Percentiles rank a stretch among this genome's conserved stretches.
These are phyloP conservation scores for Melampsora americana DNA, from an alignment of 1,284 basidiomycete species.

Conservation along the genomic window DNA sequence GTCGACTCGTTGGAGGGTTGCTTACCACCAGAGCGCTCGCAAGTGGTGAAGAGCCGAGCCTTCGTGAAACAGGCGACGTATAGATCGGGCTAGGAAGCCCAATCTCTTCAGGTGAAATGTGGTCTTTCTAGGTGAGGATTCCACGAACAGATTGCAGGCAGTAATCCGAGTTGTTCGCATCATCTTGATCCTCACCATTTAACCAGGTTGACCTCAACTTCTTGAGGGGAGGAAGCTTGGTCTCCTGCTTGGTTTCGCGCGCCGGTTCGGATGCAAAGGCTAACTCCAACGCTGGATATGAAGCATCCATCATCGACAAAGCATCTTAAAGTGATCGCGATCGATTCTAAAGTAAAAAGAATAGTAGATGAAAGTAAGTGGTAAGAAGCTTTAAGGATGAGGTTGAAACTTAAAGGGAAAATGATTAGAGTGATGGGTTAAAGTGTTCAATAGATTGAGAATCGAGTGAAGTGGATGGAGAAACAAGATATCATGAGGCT, in stretches of 20 bases:
- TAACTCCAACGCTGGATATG: conserved; percentile 36
- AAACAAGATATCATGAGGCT: too few relatives aligned
- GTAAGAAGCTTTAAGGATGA: too few relatives aligned
- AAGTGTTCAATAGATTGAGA: too few relatives aligned
- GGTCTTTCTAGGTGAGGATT: too few relatives aligned
- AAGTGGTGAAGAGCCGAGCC: not conserved
- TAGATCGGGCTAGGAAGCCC: not conserved
- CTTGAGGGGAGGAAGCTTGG: too few relatives aligned
- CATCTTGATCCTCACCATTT: not conserved
- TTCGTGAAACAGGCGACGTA: not conserved
- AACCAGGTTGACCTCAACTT: conserved; percentile 22
- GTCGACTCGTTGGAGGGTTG: too few relatives aligned
- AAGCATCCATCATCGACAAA: conserved; percentile 1
- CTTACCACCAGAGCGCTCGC: not conserved
- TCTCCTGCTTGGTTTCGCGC: conserved; percentile 25
- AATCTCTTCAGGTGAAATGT: not conserved
- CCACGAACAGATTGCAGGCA: conserved; percentile 18
- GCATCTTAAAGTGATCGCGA: too few relatives aligned
- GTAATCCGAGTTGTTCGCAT: not conserved
- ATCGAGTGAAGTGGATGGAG: too few relatives aligned
- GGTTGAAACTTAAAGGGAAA: too few relatives aligned
- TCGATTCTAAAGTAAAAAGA: too few relatives aligned
- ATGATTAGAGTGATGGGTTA: too few relatives aligned
- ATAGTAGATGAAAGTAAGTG: too few relatives aligned
- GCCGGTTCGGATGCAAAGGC: conserved; percentile 37